A percentile compares a stretch with the other conserved stretches of the same genome.
Conservation (phyloP, 2,329 filamentous ascomycete species). For the Rasamsonia emersonii region DNA sequence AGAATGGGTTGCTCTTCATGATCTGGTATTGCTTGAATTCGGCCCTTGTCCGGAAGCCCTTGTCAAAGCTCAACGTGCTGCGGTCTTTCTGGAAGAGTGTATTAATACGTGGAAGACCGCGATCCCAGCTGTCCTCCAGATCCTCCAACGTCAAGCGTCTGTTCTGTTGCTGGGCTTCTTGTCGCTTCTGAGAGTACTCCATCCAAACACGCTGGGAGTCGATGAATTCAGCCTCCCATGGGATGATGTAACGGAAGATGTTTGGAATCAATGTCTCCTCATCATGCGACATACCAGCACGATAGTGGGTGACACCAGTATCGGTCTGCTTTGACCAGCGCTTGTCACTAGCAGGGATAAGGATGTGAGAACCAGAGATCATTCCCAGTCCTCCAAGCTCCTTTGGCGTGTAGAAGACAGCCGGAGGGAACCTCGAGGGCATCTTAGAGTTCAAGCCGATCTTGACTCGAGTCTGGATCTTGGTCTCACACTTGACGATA, state of each 20-base stretch:
- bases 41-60: constrained; percentile 88
- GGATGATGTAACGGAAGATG: constrained; percentile 98
- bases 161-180: constrained; percentile 96
- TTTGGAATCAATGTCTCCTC: constrained; percentile 97
- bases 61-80: constrained; percentile 95
- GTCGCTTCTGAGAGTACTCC: constrained; percentile 94
- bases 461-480: constrained; percentile 98
- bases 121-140: constrained; percentile 96
- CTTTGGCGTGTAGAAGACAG: constrained; percentile 98
- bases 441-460: constrained; percentile 99
- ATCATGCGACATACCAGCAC: constrained; percentile 95
- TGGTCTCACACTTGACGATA: constrained; percentile 98
- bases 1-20: constrained; percentile 99
- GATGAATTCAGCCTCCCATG: constrained; percentile 98
- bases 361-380: constrained; percentile 96
- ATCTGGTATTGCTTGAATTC: constrained; percentile 98
- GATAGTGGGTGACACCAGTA: constrained; percentile 91
- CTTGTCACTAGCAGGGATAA: constrained; percentile 96
- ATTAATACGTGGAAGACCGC: constrained; percentile 94
- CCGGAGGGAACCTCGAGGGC: constrained; percentile 95
- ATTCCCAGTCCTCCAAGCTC: constrained; percentile 94
- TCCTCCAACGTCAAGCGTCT: constrained; percentile 89
- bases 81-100: constrained; percentile 98
- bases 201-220: constrained; percentile 99
- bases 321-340: constrained; percentile 98